A percentile compares a stretch with the other conserved stretches of the same genome.
Evolutionary conservation across 1,284 basidiomycete species (phyloP).

Genomic region (Coniophora puteana): DNA sequence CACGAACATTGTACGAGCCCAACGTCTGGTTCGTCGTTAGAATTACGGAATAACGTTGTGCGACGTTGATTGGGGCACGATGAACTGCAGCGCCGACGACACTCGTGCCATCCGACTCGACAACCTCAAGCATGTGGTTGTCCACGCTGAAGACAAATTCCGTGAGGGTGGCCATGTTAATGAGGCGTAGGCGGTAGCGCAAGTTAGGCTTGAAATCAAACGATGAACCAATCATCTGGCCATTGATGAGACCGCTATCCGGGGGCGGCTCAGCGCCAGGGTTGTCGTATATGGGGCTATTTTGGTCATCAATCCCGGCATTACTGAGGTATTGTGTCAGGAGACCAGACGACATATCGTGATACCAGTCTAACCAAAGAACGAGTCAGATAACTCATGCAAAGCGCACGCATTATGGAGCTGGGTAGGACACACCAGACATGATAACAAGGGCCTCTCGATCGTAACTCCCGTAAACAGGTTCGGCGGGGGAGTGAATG

Average conservation of each 20-base stretch:
- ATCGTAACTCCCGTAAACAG: slow-evolving; percentile 25
- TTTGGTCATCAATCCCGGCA: slow-evolving; percentile 22
- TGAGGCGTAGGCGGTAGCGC: slow-evolving; percentile 27
- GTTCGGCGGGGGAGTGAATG: slow-evolving; percentile 27
- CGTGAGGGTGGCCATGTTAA: slow-evolving; percentile 29
- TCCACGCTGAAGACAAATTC: slow-evolving; percentile 29
- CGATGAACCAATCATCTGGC: slow-evolving; percentile 18
- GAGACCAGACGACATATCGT: slow-evolving; percentile 25
- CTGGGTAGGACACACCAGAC: slow-evolving; percentile 20
- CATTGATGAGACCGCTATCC: slow-evolving; percentile 30
- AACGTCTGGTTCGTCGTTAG: slow-evolving; percentile 27
- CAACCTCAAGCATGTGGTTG: slow-evolving; percentile 22
- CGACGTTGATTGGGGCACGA: slow-evolving; percentile 26
- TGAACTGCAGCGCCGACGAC: slow-evolving; percentile 23
- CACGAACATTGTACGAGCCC: slow-evolving; percentile 29
- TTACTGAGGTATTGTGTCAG: slow-evolving; percentile 25
- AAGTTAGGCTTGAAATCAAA: slow-evolving; percentile 24
- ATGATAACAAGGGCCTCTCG: slow-evolving; percentile 22
- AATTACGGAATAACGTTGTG: slow-evolving; percentile 28
- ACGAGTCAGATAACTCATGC: neutral
- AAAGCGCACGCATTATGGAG: neutral
- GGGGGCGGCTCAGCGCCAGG: slow-evolving; percentile 29
- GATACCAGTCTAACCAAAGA: slow-evolving; percentile 24
- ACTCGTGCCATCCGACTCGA: slow-evolving; percentile 28
- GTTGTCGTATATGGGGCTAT: slow-evolving; percentile 27